A percentile compares a stretch with the other conserved stretches of the same genome.
These are phyloP conservation scores for Babesia sp. DNA, from an alignment of 169 alveolate species.

Conservation along the genomic window DNA sequence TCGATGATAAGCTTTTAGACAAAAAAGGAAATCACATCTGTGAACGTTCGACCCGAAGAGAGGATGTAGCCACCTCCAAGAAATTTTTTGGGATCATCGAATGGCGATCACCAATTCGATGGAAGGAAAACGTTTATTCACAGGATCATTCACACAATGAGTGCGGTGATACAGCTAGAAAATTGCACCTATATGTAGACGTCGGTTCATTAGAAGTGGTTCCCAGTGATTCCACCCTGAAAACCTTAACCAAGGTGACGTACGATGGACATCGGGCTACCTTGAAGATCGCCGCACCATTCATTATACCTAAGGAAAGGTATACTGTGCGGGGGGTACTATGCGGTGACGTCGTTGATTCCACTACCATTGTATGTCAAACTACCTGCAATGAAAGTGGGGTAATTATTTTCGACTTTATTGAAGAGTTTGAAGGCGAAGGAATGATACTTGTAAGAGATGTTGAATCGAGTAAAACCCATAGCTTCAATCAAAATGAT, in stretches of 20 bases:
- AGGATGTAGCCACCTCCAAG: neutral
- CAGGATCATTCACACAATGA: neutral
- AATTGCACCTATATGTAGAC: neutral
- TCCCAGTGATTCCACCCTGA: neutral
- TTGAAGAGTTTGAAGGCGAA: neutral
- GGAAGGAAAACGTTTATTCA: neutral
- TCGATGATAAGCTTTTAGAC: neutral
- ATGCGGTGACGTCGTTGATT: neutral
- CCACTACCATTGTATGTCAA: neutral
- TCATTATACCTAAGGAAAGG: neutral
- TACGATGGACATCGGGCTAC: neutral
- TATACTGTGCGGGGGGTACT: neutral
- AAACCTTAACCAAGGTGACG: neutral
- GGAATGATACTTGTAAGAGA: neutral
- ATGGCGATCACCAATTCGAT: constrained; percentile 9
- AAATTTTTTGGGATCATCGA: constrained; percentile 10
- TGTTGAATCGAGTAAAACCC: neutral
- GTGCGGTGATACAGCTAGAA: neutral
- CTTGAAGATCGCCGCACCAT: neutral
- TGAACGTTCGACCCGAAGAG: neutral
- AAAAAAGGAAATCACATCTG: neutral
- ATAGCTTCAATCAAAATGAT: neutral
- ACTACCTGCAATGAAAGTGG: neutral
- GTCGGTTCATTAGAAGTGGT: constrained; percentile 4
- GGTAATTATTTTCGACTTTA: neutral